A percentile compares a stretch with the other conserved stretches of the same genome.
Evolutionary conservation across 768 basidiomycete genomes (phyloP).

Genomic region (Gautieria morchelliformis): DNA sequence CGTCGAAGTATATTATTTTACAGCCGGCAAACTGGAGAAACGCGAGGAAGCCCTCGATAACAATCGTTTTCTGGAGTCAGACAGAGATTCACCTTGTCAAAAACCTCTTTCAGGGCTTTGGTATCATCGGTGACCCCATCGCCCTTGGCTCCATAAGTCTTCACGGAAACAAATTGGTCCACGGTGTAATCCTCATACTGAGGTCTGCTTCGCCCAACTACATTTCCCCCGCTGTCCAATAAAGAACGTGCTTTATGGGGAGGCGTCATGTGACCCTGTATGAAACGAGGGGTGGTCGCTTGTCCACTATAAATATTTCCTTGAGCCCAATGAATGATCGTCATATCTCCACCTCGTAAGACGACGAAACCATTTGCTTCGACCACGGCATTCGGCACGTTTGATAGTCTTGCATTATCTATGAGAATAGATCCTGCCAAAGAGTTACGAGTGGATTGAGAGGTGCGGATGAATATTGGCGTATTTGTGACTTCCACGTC

Average conservation of each 20-base stretch:
- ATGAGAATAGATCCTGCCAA: constrained; percentile 54
- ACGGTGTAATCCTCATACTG: constrained; percentile 48
- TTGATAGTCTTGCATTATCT: constrained; percentile 51
- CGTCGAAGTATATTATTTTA: constrained; percentile 79
- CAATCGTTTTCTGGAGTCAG: neutral
- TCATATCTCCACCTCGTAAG: constrained; percentile 43
- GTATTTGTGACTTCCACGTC: constrained; percentile 5
- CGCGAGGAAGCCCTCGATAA: neutral
- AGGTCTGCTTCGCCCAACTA: constrained; percentile 4
- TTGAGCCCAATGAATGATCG: constrained; percentile 65
- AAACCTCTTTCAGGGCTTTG: constrained; percentile 47
- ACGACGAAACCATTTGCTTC: constrained; percentile 42
- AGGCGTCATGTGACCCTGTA: constrained; percentile 34
- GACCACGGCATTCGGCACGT: constrained; percentile 55
- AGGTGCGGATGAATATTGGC: constrained; percentile 4
- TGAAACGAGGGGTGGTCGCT: constrained; percentile 32
- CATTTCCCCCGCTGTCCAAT: constrained; percentile 28
- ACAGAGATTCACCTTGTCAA: constrained; percentile 36
- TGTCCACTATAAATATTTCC: constrained; percentile 61
- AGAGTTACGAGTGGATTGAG: constrained; percentile 27
- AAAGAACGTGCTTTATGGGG: constrained; percentile 49
- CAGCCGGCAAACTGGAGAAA: constrained; percentile 48
- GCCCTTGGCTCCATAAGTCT: constrained; percentile 58
- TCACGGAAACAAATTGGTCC: constrained; percentile 63
- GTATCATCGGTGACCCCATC: constrained; percentile 79